These are phyloP conservation scores for Cyphellophora europaea DNA, from an alignment of 2,329 filamentous ascomycete species.

Conservation along the genomic window DNA sequence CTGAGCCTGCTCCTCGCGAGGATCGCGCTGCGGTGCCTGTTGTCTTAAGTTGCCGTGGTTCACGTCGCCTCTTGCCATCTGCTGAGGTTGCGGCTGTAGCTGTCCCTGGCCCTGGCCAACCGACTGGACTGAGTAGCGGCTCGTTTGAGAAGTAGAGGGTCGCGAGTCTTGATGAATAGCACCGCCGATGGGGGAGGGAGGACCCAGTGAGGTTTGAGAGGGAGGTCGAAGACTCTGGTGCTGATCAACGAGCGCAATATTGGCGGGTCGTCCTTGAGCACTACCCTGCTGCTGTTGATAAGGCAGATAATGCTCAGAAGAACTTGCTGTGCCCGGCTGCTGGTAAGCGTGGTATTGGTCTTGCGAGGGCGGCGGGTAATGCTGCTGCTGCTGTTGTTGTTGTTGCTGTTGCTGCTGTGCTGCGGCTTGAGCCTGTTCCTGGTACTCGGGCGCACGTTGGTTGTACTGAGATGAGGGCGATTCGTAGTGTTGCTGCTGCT, in stretches of 20 bases:
- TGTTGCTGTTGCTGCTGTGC: slow-evolving; percentile 2
- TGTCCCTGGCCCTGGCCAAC: slow-evolving; percentile 11
- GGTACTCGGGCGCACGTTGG: slow-evolving; percentile 5
- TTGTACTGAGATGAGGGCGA: slow-evolving; percentile 1
- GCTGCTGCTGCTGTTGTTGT: slow-evolving; percentile 2
- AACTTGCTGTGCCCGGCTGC: slow-evolving; percentile 22
- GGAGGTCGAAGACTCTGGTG: slow-evolving; percentile 22
- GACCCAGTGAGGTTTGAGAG: slow-evolving; percentile 27
- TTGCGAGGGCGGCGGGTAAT: slow-evolving; percentile 2
- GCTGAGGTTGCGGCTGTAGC: slow-evolving; percentile 8
- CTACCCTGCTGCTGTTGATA: slow-evolving; percentile 9
- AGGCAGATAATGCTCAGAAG: slow-evolving; percentile 28
- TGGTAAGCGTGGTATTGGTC: slow-evolving; percentile 16
- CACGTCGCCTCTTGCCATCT: slow-evolving; percentile 4
- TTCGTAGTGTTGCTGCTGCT: background rate
- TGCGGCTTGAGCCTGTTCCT: slow-evolving; percentile 12
- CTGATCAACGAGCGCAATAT: slow-evolving; percentile 13
- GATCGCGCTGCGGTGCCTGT: slow-evolving; percentile 9
- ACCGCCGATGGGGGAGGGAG: slow-evolving; percentile 23
- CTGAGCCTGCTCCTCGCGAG: slow-evolving; percentile 17
- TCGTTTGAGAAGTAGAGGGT: slow-evolving; percentile 12
- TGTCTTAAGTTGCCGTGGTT: slow-evolving; percentile 2
- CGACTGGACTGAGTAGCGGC: slow-evolving; percentile 16
- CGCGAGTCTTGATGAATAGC: slow-evolving; percentile 13
- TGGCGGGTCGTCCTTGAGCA: slow-evolving; percentile 5